A percentile compares a stretch with the other conserved stretches of the same genome.
These are phyloP conservation scores for Phalaenopsis equestris DNA, from an alignment of 106 monocot species.

Conservation along the genomic window DNA sequence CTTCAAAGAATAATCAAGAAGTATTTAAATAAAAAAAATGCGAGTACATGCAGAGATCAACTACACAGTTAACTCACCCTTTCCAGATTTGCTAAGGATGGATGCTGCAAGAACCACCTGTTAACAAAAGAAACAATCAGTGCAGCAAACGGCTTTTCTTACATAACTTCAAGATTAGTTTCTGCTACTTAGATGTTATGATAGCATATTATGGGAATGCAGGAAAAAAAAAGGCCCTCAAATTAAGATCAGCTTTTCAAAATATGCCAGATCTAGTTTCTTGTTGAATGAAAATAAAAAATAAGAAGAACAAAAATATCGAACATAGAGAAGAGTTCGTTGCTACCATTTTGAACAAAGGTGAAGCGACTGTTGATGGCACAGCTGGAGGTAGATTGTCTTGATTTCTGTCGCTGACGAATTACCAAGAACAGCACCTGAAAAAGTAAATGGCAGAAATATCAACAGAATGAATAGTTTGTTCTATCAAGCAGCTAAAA, in stretches of 20 bases:
- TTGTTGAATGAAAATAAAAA: not conserved
- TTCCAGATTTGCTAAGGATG: conserved; percentile 21
- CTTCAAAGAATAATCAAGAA: not conserved
- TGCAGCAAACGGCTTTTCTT: not conserved
- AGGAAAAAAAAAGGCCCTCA: not conserved
- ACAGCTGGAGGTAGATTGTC: not conserved
- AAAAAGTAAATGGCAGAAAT: not conserved
- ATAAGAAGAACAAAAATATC: not conserved
- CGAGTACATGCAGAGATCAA: not conserved
- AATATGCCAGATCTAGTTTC: not conserved
- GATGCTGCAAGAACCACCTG: conserved; percentile 30
- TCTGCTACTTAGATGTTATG: not conserved
- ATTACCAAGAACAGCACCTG: not conserved
- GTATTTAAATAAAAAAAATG: not conserved
- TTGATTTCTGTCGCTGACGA: not conserved
- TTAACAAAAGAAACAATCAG: not conserved
- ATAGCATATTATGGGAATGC: not conserved
- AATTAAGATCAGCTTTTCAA: not conserved
- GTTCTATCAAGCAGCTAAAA: not conserved
- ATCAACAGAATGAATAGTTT: not conserved
- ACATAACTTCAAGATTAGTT: not conserved
- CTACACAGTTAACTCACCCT: conserved; percentile 10
- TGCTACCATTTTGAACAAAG: conserved; percentile 6
- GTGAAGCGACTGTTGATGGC: not conserved
- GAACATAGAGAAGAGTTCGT: not conserved